These are phyloP conservation scores for Anethum foeniculum DNA, from an alignment of 140 eudicot genomes.

Conservation along the genomic window DNA sequence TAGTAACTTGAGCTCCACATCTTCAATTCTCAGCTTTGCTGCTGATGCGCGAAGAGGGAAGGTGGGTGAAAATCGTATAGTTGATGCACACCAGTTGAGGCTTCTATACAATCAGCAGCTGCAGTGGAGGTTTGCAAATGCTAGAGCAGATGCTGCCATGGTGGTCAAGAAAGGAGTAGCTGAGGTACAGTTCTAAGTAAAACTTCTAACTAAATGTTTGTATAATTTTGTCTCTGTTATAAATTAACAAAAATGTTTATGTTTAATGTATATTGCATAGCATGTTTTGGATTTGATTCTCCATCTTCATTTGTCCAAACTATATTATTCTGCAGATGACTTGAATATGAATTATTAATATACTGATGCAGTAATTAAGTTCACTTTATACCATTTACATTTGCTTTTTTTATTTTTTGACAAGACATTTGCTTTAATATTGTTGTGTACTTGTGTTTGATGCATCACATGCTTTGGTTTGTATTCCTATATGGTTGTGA, in stretches of 20 bases:
- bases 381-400: background rate
- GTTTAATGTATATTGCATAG: background rate
- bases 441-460: background rate
- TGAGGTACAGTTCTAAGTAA: slow-evolving; percentile 33
- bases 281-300: background rate
- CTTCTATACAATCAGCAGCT: slow-evolving; percentile 60
- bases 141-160: slow-evolving; percentile 55
- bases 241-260: background rate
- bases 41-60: slow-evolving; percentile 65
- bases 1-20: slow-evolving; percentile 20
- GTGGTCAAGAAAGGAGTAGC: slow-evolving; percentile 39
- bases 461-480: background rate
- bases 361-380: background rate
- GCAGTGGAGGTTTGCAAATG: slow-evolving; percentile 92
- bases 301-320: background rate
- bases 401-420: no score
- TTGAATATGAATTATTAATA: background rate
- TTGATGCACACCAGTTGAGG: slow-evolving; percentile 68
- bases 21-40: slow-evolving; percentile 56
- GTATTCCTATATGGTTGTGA: background rate
- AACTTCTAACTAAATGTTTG: background rate
- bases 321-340: background rate
- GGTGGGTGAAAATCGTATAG: slow-evolving; percentile 62
- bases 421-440: background rate
- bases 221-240: background rate